phyloP scores from a whole-genome alignment of 2,329 filamentous ascomycete species.

The Didymella glomerata region DNA sequence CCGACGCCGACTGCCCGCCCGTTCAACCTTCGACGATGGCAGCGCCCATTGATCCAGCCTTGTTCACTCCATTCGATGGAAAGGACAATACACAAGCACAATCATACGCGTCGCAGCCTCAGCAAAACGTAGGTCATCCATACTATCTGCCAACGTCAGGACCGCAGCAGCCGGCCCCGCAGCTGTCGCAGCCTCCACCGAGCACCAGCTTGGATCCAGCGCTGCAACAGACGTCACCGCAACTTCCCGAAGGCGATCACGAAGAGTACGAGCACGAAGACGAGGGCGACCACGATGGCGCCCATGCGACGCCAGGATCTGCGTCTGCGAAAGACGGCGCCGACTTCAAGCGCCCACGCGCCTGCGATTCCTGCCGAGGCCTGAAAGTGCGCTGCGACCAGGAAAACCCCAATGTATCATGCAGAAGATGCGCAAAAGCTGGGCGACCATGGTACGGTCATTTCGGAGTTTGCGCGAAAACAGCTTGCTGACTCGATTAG shows the following conservation, averaged over 20 bases:
- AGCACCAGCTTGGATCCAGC: conserved; percentile 41
- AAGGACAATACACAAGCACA: conserved; percentile 22
- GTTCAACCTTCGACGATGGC: conserved; percentile 29
- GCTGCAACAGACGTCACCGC: conserved; percentile 45
- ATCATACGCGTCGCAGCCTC: conserved; percentile 38
- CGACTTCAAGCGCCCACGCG: conserved; percentile 57
- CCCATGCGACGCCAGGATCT: conserved; percentile 42
- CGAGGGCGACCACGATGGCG: conserved; percentile 42
- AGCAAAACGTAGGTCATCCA: conserved; percentile 37
- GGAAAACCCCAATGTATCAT: conserved; percentile 68
- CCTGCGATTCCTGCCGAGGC: conserved; percentile 59
- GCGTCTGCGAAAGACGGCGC: conserved; percentile 42
- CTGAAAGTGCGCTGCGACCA: conserved; percentile 75
- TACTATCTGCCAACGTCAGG: conserved; percentile 44
- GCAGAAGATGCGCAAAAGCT: conserved; percentile 78
- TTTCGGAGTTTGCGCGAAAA: too few relatives aligned
- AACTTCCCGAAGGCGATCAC: conserved; percentile 28
- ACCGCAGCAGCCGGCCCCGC: conserved; percentile 33
- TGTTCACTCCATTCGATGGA: conserved; percentile 39
- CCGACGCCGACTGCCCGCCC: background rate
- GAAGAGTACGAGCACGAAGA: conserved; percentile 44
- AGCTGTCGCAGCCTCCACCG: conserved; percentile 25
- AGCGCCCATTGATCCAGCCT: conserved; percentile 44
- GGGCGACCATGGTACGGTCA: conserved; percentile 77
- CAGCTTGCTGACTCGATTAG: conserved; percentile 22